Percentiles rank a stretch among this genome's conserved stretches.
Conservation (phyloP, 1,139 yeast genomes). For the Sugiyamaella novakii region DNA sequence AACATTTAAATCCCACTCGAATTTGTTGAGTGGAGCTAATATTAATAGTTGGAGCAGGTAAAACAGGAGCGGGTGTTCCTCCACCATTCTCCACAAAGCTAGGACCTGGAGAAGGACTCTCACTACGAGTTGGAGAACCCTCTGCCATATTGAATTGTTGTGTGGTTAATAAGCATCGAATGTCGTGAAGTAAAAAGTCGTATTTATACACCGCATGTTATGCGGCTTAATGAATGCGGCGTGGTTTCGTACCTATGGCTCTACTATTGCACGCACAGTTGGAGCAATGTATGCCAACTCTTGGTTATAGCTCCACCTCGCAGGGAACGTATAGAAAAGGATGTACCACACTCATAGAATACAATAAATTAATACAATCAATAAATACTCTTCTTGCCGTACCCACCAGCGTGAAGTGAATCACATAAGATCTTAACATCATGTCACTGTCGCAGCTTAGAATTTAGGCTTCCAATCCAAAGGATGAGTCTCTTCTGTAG, state of each 20-base stretch:
- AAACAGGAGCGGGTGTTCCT: conserved; percentile 4
- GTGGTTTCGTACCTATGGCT: too few species aligned
- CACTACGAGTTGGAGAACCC: not conserved
- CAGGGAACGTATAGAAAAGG: too few species aligned
- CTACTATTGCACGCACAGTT: too few species aligned
- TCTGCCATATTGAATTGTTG: conserved; percentile 3
- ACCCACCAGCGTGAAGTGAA: too few species aligned
- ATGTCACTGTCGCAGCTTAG: not conserved
- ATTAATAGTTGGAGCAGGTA: conserved; percentile 16
- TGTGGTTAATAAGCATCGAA: not conserved
- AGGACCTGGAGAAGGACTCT: conserved; percentile 12
- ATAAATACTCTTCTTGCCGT: not conserved
- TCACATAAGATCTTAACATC: too few species aligned
- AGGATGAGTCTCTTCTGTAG: conserved; percentile 52
- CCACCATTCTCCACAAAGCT: conserved; percentile 2
- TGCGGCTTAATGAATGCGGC: too few species aligned
- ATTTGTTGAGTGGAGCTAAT: conserved; percentile 29
- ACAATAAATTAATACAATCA: too few species aligned
- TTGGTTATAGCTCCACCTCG: too few species aligned
- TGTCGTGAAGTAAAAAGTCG: not conserved
- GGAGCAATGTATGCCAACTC: too few species aligned
- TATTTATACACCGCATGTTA: too few species aligned
- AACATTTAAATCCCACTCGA: conserved; percentile 70
- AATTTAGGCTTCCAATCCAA: conserved; percentile 49
- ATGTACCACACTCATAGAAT: too few species aligned